These are phyloP conservation scores for Stemphylium lycopersici DNA, from an alignment of 2,329 filamentous ascomycete genomes.

Conservation along the genomic window DNA sequence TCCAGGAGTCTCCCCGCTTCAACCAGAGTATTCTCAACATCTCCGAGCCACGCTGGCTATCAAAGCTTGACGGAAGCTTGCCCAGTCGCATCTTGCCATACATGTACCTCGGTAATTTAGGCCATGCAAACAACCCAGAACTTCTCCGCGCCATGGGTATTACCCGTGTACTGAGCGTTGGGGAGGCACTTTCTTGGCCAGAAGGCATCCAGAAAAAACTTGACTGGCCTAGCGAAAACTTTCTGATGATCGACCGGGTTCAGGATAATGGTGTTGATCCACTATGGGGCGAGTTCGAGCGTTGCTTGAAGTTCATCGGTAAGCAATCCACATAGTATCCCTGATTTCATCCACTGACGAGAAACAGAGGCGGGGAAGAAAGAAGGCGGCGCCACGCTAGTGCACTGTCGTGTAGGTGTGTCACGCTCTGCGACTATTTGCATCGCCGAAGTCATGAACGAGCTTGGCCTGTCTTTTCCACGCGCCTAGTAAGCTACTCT, in stretches of 20 bases:
- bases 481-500: conserved; percentile 72
- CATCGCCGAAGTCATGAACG: conserved; percentile 97
- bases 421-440: conserved; percentile 96
- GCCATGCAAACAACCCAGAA: conserved; percentile 91
- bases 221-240: conserved; percentile 76
- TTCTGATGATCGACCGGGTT: conserved; percentile 81
- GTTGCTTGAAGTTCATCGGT: conserved; percentile 93
- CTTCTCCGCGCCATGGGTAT: conserved; percentile 82
- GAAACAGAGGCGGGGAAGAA: conserved; percentile 75
- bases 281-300: conserved; percentile 80
- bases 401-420: conserved; percentile 95
- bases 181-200: conserved; percentile 84
- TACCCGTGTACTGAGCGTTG: conserved; percentile 85
- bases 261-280: conserved; percentile 98
- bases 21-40: conserved; percentile 59
- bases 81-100: conserved; percentile 89
- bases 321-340: conserved; percentile 47
- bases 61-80: conserved; percentile 84
- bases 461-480: conserved; percentile 80
- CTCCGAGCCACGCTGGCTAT: conserved; percentile 79
- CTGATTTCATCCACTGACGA: conserved; percentile 12
- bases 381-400: conserved; percentile 82
- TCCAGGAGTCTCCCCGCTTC: conserved; percentile 70
- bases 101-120: conserved; percentile 94
- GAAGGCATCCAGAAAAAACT: conserved; percentile 65